Base-by-base conservation (phyloP, 108 stramenopile genomes). In the Discostella stelligeroides region DNA sequence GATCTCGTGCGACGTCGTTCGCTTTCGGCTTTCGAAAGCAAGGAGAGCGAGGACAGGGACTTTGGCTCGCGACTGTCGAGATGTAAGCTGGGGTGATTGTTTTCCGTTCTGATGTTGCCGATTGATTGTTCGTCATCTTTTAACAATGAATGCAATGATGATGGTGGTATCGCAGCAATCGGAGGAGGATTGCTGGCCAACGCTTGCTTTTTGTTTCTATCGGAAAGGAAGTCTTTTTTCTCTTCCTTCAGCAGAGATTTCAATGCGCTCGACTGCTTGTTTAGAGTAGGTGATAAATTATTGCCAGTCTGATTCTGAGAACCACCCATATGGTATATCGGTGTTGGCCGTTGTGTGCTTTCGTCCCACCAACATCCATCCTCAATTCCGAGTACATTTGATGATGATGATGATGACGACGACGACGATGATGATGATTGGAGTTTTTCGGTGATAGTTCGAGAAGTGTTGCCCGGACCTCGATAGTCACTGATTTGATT, bases 401-500 rank as follows among this genome's bases (percentile, higher is more conserved):
- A 25, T 0, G 55, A 56, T 34, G 15, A 56, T 14, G 55, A 56
- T 56, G 55, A 17, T 17, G 34, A 8, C 15, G 11, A 17, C n/a
- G 28, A 27, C 30, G 28, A 25, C 5, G 29, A 27, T 13, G 28
- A 25, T 13, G 55, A 15, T 28, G 55, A 56, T 56, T 56, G 55
- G 55, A 56, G 11, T 56, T 56, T 56, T 14, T 56, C 28, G 13
- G 55, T 56, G 29, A 56, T 27, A 4, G 55, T 56, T 30, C 55
- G 55, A 56, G 28, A 15, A 11, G 49, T 25, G 23, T 50, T 25
- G 4, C 49, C 49, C 49, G 49, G 10, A 24, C 49, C 25, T 50
- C 49, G 49, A 50, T n/a, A n/a, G n/a, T n/a, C n/a, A n/a, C n/a
- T n/a, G n/a, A n/a, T n/a, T n/a, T n/a, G n/a, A n/a, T n/a, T 50